Evolutionary conservation across 345 rosid species (phyloP).

Genomic region (Pugionium dolabratum): DNA sequence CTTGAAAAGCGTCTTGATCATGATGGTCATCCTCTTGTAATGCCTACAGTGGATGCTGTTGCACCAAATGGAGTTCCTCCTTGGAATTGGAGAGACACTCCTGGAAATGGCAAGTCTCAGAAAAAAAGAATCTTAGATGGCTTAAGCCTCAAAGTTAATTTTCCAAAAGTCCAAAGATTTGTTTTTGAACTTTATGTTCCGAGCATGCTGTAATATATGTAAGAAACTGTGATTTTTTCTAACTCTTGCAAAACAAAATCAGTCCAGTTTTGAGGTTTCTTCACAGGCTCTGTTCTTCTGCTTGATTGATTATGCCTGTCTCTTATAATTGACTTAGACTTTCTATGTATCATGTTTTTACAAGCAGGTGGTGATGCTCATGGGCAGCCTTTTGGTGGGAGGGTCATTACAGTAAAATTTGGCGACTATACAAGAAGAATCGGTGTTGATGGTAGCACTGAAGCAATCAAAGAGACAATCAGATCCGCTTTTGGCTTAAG

Average conservation of each 20-base stretch:
- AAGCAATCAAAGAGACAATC: constrained; percentile 88
- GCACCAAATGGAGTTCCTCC: constrained; percentile 89
- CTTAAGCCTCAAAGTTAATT: constrained; percentile 7
- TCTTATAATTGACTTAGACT: neutral
- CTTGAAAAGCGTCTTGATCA: constrained; percentile 96
- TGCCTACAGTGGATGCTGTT: constrained; percentile 81
- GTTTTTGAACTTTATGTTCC: constrained; percentile 4
- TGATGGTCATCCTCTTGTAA: constrained; percentile 94
- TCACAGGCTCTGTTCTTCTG: neutral
- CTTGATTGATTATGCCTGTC: neutral
- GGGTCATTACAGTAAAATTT: constrained; percentile 85
- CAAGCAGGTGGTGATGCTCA: constrained; percentile 57
- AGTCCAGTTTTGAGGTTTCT: neutral
- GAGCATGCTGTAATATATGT: constrained; percentile 23
- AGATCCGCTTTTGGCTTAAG: constrained; percentile 83
- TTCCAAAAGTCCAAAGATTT: constrained; percentile 5
- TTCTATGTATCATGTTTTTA: constrained; percentile 11
- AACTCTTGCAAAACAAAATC: too few relatives aligned
- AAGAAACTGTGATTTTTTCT: too few relatives aligned
- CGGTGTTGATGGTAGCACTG: constrained; percentile 82
- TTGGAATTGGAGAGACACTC: constrained; percentile 97
- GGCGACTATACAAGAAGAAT: constrained; percentile 91
- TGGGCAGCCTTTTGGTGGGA: constrained; percentile 75
- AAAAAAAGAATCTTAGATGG: constrained; percentile 14
- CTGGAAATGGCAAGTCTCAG: constrained; percentile 69